These are phyloP conservation scores for Phaeoacremonium minimum DNA, from an alignment of 2,329 filamentous ascomycete species.

Conservation along the genomic window DNA sequence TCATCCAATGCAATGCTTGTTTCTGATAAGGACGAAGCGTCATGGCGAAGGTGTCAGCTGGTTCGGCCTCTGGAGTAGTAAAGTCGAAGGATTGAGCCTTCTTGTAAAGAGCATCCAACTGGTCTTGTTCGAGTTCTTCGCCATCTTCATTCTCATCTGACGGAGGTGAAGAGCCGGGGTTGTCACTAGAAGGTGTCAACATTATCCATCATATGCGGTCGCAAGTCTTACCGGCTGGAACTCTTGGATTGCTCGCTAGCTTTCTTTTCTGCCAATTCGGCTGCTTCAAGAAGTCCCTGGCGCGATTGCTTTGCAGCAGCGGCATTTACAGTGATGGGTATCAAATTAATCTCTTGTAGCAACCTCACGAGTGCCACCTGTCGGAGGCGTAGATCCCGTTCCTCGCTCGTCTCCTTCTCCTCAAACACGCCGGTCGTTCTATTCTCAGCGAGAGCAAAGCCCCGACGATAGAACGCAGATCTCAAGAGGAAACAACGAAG, in stretches of 20 bases:
- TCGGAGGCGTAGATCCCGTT: slow-evolving; percentile 75
- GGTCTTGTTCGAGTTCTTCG: slow-evolving; percentile 88
- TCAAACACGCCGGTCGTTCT: slow-evolving; percentile 73
- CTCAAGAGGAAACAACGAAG: slow-evolving; percentile 72
- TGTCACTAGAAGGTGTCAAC: slow-evolving; percentile 23
- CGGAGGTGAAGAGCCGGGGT: slow-evolving; percentile 43
- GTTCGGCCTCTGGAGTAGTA: slow-evolving; percentile 80
- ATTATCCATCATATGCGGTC: too few species aligned
- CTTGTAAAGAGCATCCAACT: slow-evolving; percentile 88
- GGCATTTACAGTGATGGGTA: slow-evolving; percentile 70
- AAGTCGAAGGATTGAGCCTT: slow-evolving; percentile 98
- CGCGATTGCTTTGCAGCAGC: slow-evolving; percentile 73
- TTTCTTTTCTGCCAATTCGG: slow-evolving; percentile 79
- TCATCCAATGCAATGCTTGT: slow-evolving; percentile 94
- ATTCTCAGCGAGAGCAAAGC: slow-evolving; percentile 63
- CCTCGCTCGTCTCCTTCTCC: slow-evolving; percentile 78
- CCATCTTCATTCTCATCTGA: slow-evolving; percentile 76
- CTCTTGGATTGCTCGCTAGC: slow-evolving; percentile 56
- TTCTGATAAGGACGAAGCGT: slow-evolving; percentile 88
- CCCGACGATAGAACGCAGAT: slow-evolving; percentile 65
- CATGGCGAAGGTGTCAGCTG: slow-evolving; percentile 77
- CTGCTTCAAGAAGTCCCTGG: slow-evolving; percentile 81
- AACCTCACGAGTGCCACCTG: slow-evolving; percentile 86
- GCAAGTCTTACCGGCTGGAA: too few species aligned
- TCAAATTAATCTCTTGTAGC: slow-evolving; percentile 82